Base-by-base conservation (phyloP, 2,329 filamentous ascomycete genomes). In the Verticillium albo-atrum region DNA sequence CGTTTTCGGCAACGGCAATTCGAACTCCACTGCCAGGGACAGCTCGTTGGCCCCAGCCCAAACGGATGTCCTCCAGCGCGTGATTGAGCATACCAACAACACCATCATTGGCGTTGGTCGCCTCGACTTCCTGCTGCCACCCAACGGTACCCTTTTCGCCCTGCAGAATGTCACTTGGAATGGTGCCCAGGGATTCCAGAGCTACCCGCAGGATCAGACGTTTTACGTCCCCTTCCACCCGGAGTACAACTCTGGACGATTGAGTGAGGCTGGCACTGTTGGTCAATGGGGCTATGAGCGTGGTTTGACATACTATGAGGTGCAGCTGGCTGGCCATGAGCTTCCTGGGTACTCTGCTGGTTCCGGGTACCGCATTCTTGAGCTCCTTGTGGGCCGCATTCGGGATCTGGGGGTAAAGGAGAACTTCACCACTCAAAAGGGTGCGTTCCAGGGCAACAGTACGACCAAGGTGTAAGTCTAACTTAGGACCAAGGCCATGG, bases 91-190 rank as follows among this genome's bases (percentile, higher is more conserved):
- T 28, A 71, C 69, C 0, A 70, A 71, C 58, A 71, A 71, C 62
- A 70, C 68, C 20, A 70, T 71, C 25, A 70, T 71, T 5, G 70
- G 68, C 0, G 63, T 63, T 3, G 70, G 70, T 2, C 63, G 65
- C 12, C 62, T 71, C 7, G 63, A 90, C 69, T 87, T 80, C 68
- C 76, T 89, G 57, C 76, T 90, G 7, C 76, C 87, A 51, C 74
- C 78, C 63, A 88, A 90, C 63, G 88, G 88, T 9, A 85, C 85
- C 0, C 75, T 89, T 3, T 72, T 88, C 52, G 81, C 81, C 1
- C 84, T 90, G 57, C 87, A 90, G 68, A 90, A 90, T 70, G 88
- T 90, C 85, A 90, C 87, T 0, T 90, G 85, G 84, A 81, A 82
- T 57, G 88, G 87, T 3, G 68, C 74, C 0, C 86, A 88, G 64